phyloP scores from a whole-genome alignment of 371 early-diverging fungal species.

The Dichotomocladium elegans region DNA sequence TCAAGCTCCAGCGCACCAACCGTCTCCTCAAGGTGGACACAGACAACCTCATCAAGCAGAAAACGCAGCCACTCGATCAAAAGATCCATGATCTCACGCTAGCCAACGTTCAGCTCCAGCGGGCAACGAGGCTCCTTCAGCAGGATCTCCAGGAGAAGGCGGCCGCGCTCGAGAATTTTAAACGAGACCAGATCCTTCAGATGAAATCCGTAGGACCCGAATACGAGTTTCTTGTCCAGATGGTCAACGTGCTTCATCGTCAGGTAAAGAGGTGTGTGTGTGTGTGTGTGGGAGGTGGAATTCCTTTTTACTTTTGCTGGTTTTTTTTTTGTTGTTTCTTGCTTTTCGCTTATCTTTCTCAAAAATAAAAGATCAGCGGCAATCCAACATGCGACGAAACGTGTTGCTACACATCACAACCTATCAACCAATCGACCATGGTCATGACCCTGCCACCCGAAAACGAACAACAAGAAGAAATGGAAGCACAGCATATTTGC shows the following conservation, averaged over 20 bases:
- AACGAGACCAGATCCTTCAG: slow-evolving; percentile 32
- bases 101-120: slow-evolving; percentile 41
- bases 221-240: slow-evolving; percentile 51
- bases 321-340: not conserved
- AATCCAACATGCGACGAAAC: slow-evolving; percentile 43
- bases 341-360: not conserved
- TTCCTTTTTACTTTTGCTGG: no score
- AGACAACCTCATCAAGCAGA: slow-evolving; percentile 47
- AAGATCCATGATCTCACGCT: slow-evolving; percentile 35
- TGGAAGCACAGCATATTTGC: slow-evolving; percentile 50
- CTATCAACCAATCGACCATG: slow-evolving; percentile 43
- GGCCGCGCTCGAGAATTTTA: slow-evolving; percentile 10
- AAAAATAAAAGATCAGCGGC: slow-evolving; percentile 32
- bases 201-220: slow-evolving; percentile 51
- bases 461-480: slow-evolving; percentile 30
- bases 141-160: slow-evolving; percentile 40
- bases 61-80: slow-evolving; percentile 39
- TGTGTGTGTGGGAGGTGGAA: no score
- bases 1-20: slow-evolving; percentile 45
- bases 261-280: slow-evolving; percentile 32
- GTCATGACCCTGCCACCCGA: slow-evolving; percentile 46
- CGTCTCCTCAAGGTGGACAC: slow-evolving; percentile 47
- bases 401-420: slow-evolving; percentile 44
- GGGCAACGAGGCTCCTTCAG: slow-evolving; percentile 35
- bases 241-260: slow-evolving; percentile 48